These are phyloP conservation scores for Rhizophagus clarus DNA, from an alignment of 192 early-diverging fungal species.

Conservation along the genomic window DNA sequence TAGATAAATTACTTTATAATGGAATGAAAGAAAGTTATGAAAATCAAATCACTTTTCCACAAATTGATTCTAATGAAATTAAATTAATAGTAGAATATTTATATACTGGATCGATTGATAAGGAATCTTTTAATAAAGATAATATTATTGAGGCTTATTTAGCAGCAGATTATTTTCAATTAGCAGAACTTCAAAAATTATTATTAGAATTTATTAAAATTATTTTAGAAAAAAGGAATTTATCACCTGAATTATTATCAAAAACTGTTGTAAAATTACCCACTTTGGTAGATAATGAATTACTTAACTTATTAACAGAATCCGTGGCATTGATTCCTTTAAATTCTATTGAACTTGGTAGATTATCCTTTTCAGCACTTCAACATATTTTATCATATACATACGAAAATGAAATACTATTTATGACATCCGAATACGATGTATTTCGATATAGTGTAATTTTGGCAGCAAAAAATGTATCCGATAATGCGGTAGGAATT, in stretches of 20 bases:
- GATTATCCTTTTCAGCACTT: background rate
- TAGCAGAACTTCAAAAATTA: background rate
- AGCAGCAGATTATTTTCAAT: constrained; percentile 20
- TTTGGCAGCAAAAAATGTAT: background rate
- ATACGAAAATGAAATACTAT: background rate
- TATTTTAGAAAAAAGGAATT: background rate
- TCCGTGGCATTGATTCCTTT: background rate
- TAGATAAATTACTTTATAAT: constrained; percentile 14
- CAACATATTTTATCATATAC: background rate
- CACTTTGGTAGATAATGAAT: background rate
- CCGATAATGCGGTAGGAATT: background rate
- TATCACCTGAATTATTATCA: background rate
- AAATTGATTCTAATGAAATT: background rate
- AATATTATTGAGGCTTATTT: background rate
- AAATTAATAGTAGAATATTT: constrained; percentile 16
- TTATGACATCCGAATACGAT: background rate
- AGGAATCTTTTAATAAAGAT: background rate
- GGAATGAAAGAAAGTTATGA: constrained; percentile 16
- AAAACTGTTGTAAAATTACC: background rate
- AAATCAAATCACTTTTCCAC: background rate
- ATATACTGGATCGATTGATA: background rate
- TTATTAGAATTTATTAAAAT: background rate
- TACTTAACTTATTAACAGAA: background rate
- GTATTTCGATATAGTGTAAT: background rate
- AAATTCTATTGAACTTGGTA: background rate